phyloP scores from a whole-genome alignment of 768 basidiomycete species.

The Tricholoma flavovirens region DNA sequence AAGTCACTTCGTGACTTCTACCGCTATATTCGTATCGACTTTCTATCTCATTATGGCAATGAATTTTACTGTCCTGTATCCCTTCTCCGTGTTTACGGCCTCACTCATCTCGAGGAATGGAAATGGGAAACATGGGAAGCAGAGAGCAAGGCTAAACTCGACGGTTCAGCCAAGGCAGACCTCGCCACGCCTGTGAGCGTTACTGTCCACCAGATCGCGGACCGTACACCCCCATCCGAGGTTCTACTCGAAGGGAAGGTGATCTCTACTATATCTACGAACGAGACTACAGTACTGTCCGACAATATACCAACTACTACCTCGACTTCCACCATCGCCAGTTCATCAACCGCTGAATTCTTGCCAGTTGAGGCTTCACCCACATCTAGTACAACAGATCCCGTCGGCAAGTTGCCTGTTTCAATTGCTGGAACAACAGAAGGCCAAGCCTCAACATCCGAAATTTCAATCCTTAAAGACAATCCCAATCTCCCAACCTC shows the following conservation, averaged over 20 bases:
- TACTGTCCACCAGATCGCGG: neutral
- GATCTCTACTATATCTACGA: neutral
- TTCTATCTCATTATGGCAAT: conserved; percentile 86
- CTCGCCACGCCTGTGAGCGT: neutral
- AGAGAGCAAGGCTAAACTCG: conserved; percentile 50
- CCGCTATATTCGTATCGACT: conserved; percentile 90
- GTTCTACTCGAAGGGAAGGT: neutral
- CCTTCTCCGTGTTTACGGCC: conserved; percentile 87
- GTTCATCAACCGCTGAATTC: neutral
- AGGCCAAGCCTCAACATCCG: neutral
- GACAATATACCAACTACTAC: neutral
- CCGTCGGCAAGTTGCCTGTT: neutral
- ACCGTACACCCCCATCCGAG: neutral
- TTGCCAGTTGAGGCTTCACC: neutral
- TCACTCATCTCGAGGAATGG: conserved; percentile 95
- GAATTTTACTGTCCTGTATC: conserved; percentile 97
- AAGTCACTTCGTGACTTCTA: conserved; percentile 78
- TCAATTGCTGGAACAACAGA: neutral
- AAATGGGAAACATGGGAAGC: conserved; percentile 85
- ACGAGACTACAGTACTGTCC: neutral
- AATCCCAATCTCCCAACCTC: neutral
- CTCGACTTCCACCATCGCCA: neutral
- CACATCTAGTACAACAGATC: neutral
- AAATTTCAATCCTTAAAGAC: neutral
- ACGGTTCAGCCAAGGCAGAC: conserved; percentile 27